These are phyloP conservation scores for Apiosordaria backusii DNA, from an alignment of 495 filamentous ascomycete genomes.

Conservation along the genomic window DNA sequence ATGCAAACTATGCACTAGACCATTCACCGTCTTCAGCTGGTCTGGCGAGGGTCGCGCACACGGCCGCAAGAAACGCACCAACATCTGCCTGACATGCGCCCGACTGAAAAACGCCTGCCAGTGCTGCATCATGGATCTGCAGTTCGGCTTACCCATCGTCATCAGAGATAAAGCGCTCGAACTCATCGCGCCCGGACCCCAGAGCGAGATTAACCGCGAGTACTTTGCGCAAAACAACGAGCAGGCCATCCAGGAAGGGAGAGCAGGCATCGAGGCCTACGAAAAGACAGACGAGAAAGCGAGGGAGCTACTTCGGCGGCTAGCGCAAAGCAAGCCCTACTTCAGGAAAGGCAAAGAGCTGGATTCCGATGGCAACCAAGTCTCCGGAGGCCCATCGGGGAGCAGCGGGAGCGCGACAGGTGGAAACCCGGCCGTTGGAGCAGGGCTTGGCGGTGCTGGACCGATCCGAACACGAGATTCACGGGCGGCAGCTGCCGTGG, in stretches of 20 bases:
- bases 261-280: constrained; percentile 73
- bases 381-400: constrained; percentile 32
- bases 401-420: constrained; percentile 38
- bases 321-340: constrained; percentile 91
- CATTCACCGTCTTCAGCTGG: constrained; percentile 95
- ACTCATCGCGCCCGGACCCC: constrained; percentile 89
- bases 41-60: constrained; percentile 73
- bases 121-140: constrained; percentile 96
- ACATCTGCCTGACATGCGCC: constrained; percentile 92
- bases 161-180: constrained; percentile 96
- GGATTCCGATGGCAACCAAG: constrained; percentile 51
- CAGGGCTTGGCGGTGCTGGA: constrained; percentile 50
- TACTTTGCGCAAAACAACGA: constrained; percentile 98
- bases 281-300: constrained; percentile 98
- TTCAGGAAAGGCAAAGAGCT: constrained; percentile 76
- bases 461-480: constrained; percentile 68
- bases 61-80: constrained; percentile 81
- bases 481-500: constrained; percentile 49
- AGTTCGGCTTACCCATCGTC: constrained; percentile 88
- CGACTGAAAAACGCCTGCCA: constrained; percentile 97
- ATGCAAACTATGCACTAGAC: constrained; percentile 86
- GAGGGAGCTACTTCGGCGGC: constrained; percentile 73
- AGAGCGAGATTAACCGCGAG: constrained; percentile 88
- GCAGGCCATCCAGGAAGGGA: constrained; percentile 86
- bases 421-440: constrained; percentile 45